Evolutionary conservation across 495 filamentous ascomycete genomes (phyloP), one percentile per base, ranked within the genome.

Genomic region (Lasiosphaeria miniovina): DNA sequence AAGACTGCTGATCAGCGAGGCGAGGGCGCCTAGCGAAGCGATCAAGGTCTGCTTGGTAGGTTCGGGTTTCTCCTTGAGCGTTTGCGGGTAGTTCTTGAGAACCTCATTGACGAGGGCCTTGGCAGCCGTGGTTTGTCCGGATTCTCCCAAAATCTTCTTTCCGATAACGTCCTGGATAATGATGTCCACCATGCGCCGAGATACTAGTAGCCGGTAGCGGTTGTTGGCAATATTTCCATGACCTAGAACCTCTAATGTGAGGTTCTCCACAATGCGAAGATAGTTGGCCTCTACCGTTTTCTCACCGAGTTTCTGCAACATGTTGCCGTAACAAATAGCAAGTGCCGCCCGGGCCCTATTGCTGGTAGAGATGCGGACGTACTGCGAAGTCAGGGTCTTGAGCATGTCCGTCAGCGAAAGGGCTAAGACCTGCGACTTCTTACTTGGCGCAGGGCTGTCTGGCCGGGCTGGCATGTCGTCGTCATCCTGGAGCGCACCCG

Each of bases 11-110:
- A 96, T 89, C 43, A 98, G 74, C 2, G 91, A 88, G 0, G 89
- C 81, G 10, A 98, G 74, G 7, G 91, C 89, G 65, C 90, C 90
- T 33, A 99, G 74, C 17, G 91, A 81, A 41, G 88, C 88, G 35
- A 87, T 86, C 43, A 99, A 71, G 2, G 88, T 86, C 66, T 96
- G 87, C 67, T 99, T 99, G 57, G 82, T 86, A 17, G 95, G 94
- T 64, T 97, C 93, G 1, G 90, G 85, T 50, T 88, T 85, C 65
- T 99, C 94, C 71, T 96, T 95, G 52, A 98, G 75, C 11, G 89
- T 89, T 68, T 96, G 91, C 3, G 94, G 95, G 54, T 94, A 98
- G 66, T 98, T 94, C 71, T 95, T 98, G 48, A 98, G 81, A 49
- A 96, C 80, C 60, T 90, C 86, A 68, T 96, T 97, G 65, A 96